Evolutionary conservation across 257 asterid species (phyloP), one percentile per base, ranked within the genome.

Genomic region (Prunella vulgaris): DNA sequence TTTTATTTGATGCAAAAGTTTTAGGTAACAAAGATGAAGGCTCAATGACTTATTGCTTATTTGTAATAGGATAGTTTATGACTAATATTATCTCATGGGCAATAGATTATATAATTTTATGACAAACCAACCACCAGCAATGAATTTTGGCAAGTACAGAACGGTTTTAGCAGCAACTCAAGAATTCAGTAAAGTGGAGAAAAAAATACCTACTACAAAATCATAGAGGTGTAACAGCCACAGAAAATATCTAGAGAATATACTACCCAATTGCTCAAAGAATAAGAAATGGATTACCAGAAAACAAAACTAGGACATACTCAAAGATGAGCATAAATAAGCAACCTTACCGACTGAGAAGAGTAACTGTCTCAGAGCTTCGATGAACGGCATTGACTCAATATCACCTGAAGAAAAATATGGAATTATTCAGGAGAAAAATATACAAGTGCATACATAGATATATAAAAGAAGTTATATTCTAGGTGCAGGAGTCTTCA

Each of bases 311-410:
- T 37, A 60, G 69, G 14, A 24, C 58, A 35, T 25, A 5, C 59
- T 42, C 57, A 37, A 53, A 38, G 6, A 62, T 24, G 53, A 62
- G 69, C 44, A 52, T 38, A 40, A 42, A 56, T 38, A 65, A 40
- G 77, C 75, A 71, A 58, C 79, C 80, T 83, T 81, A 93, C 99
- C 99, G 70, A 93, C 96, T 48, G 95, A 78, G 79, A 93, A 93
- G 76, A 84, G 86, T 75, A 93, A 74, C 72, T 90, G 99, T 12
- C 96, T 84, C 71, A 93, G 79, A 76, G 99, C 99, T 88, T 93
- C 99, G 75, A 93, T 84, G 76, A 93, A 93, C 40, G 99, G 97
- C 97, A 93, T 93, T 15, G 99, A 93, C 81, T 93, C 99, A 69
- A 93, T 93, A 79, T 93, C 99, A 84, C 99, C 99, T 93, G 72